Evolutionary conservation across 169 alveolate species (phyloP), one percentile per base, ranked within the genome.

Genomic region (Plasmodium vinckei): DNA sequence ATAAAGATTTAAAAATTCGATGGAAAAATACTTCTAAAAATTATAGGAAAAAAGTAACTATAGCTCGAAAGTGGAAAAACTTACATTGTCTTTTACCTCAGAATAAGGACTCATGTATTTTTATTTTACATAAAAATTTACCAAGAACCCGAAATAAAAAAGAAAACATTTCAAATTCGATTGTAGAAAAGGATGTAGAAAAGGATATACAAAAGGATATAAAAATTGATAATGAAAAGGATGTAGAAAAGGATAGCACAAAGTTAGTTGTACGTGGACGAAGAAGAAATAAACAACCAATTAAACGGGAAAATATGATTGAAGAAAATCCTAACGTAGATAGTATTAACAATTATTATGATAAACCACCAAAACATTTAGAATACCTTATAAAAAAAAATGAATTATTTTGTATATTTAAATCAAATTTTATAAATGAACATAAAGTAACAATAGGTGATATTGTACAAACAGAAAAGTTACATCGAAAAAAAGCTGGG

Each of bases 381-480:
- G 72, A 87, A 17, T 84, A 88, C 44, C 42, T 82, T 7, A 19
- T 94, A 6, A 46, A 60, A 5, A 73, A 92, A 44, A 75, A 69
- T 7, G 93, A 92, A 21, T 68, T 75, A 17, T 94, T 94, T 63
- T 94, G 96, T 57, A 90, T 94, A 1, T 94, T 94, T 54, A 94
- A 94, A 67, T 94, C 96, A 0, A 87, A 92, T 33, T 88, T 92
- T 27, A 72, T 79, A 53, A 93, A 90, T 63, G 95, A 94, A 63
- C 96, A 94, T 68, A 94, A 94, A 65, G 96, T 94, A 54, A 94
- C 97, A 19, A 94, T 94, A 49, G 98, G 98, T 1, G 98, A 95
- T 73, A 75, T 95, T 39, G 96, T 95, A 1, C 98, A 95, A 69
- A 93, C 96, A n/a, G 98, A 95, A 65, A 91, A 91, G 57, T 61